Evolutionary conservation across 306 rosid species (phyloP), one percentile per base, ranked within the genome.

Genomic region (Gleditsia sinensis): DNA sequence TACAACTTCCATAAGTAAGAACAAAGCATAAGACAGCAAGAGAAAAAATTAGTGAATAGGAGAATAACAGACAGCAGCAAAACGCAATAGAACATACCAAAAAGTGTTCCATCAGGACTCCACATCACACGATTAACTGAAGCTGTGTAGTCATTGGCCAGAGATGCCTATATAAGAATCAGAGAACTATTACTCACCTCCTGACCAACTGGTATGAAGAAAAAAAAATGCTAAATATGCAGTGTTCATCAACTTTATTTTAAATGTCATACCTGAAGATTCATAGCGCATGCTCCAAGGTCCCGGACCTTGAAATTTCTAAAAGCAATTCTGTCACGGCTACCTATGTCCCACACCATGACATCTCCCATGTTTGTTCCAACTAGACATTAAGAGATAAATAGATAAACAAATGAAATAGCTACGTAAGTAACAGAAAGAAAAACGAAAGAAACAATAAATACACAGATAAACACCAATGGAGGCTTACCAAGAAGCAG

Each of bases 41-140:
- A 34, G 16, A 67, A 46, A 48, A 36, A 50, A 46, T 45, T 27
- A 43, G 49, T 53, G 69, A 70, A 70, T 51, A 55, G 7, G 46
- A 43, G 56, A 62, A n/a, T 13, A 77, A 74, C 9, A 75, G 7
- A 30, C n/a, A 50, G 39, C 67, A 51, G 40, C 24, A 43, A 53
- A 67, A 51, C 21, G 36, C 36, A 58, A 28, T 16, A 60, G 69
- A 79, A 70, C 89, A 67, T 78, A 93, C 98, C 96, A 87, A 89
- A 81, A 80, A 88, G 83, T 60, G 83, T 78, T 80, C 98, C 98
- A 71, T 93, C 98, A 79, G 97, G 96, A 83, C 92, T 93, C 97
- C 97, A 93, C 78, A 91, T 78, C 72, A 91, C 98, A 12, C 98
- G 94, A 64, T 93, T 91, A 45, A 93, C 82, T 49, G 97, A 91